Base-by-base conservation (phyloP, 2,329 filamentous ascomycete genomes). In the Bertia moriformis region DNA sequence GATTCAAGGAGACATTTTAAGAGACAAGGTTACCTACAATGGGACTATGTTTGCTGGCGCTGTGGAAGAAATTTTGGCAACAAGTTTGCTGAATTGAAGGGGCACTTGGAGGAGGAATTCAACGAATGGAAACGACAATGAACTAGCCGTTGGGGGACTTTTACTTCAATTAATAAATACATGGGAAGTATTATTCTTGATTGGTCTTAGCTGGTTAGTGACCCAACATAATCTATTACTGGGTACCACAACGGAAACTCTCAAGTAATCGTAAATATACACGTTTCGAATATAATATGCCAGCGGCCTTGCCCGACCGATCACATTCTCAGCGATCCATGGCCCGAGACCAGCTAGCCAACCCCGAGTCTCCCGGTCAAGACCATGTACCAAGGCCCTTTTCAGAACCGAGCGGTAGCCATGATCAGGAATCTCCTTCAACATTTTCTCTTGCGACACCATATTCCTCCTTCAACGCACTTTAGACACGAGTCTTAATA, bases 31-130 rank as follows among this genome's bases (percentile, higher is more conserved):
- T 73, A 73, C 55, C 58, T 73, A 42, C 57, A 62, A 38, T 54
- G 57, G 43, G 67, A 76, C 38, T 67, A 77, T 54, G 51, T 53
- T 41, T 80, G 75, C 48, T 80, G 75, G 75, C 59, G 72, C 38
- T 80, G 75, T 55, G 65, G 65, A 5, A 55, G 51, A 52, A 61
- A 65, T 12, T 78, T 74, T 48, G 62, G 62, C n/a, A 72, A 71
- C 42, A 65, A 63, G 46, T 75, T 78, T 50, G 50, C 58, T 40
- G 59, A 58, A 48, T 49, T 80, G 43, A 76, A 76, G 48, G 54
- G 51, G 38, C 75, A 80, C 57, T 53, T 80, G 22, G 61, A 63
- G 22, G 57, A 66, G 33, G 75, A 80, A 50, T 73, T 72, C 48
- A 60, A 68, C 41, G 56, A 56, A 42, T 80, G 75, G 75, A 71